Evolutionary conservation across 2,329 filamentous ascomycete species (phyloP), one percentile per base, ranked within the genome.

Genomic region (Fusarium ambrosium): DNA sequence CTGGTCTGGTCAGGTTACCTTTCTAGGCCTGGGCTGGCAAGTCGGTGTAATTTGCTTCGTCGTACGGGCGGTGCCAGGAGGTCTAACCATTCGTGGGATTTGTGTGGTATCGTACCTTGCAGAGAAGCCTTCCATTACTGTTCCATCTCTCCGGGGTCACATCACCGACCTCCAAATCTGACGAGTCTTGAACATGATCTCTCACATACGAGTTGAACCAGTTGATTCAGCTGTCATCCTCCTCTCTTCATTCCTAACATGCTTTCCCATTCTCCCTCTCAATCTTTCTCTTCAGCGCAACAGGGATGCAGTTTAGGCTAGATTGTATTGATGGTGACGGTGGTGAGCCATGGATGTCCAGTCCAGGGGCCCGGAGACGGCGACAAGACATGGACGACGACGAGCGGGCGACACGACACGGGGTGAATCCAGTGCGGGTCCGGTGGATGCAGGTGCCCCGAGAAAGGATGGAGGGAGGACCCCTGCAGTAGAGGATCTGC

Each of bases 401-500:
- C 24, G 20, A 24, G 14, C 45, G 45, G 24, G 10, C 45, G 45
- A 51, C 45, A 51, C 45, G 48, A 64, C 62, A 58, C 56, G 71
- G 65, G 67, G 71, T 73, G 68, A 71, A 48, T 55, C 68, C 64
- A 64, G 69, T 53, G 69, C 69, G 70, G 70, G 69, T 71, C 64
- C 39, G 56, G 70, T 55, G 45, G 64, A 60, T 58, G 71, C 70
- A 45, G 64, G 64, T 58, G 71, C 66, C 58, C 68, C 68, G 56
- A 62, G 24, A 13, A 13, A 22, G 62, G 36, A 36, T 9, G 62
- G 24, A 13, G 18, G 62, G 36, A 36, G 14, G 62, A 27, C 59
- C 72, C 72, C 65, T 74, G 65, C 65, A 75, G 64, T 69, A 75
- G 72, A 72, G 72, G 72, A 74, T 72, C 72, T 72, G 64, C 64